Evolutionary conservation across 805 yeast species (phyloP).

Genomic region (Starmera pachycereana): DNA sequence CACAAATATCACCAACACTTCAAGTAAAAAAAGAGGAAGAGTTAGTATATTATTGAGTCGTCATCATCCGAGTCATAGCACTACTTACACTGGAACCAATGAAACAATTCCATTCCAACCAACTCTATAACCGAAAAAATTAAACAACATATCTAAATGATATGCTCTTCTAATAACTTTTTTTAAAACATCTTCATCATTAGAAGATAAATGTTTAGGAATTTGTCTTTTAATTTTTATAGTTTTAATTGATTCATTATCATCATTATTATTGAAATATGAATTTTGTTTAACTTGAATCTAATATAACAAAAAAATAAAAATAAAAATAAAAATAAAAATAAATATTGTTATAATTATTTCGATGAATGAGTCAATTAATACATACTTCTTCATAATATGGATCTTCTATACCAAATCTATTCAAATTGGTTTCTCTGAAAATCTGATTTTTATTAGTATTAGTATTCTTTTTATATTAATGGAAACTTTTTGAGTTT

Average conservation of each 20-base stretch:
- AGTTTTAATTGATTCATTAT: slow-evolving; percentile 7
- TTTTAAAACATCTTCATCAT: slow-evolving; percentile 40
- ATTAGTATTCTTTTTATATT: too few species aligned
- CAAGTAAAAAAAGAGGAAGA: too few species aligned
- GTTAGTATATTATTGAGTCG: too few species aligned
- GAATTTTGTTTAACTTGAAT: slow-evolving; percentile 14
- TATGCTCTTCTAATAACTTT: slow-evolving; percentile 52
- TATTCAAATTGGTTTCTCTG: slow-evolving; percentile 23
- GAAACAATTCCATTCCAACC: slow-evolving; percentile 68
- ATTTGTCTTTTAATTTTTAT: slow-evolving; percentile 23
- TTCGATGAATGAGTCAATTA: too few species aligned
- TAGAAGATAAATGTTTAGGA: slow-evolving; percentile 46
- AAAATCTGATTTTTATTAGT: slow-evolving; percentile 19
- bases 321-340: too few species aligned
- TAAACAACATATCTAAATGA: slow-evolving; percentile 57
- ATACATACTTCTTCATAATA: slow-evolving; percentile 28
- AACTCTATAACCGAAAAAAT: slow-evolving; percentile 48
- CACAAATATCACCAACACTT: slow-evolving; percentile 43
- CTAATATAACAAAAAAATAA: slow-evolving; percentile 2
- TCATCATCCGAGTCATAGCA: too few species aligned
- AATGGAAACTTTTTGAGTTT: too few species aligned
- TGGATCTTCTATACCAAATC: slow-evolving; percentile 33
- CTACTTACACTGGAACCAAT: slow-evolving; percentile 40
- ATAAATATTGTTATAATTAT: too few species aligned
- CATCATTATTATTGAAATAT: slow-evolving; percentile 7